Conservation (phyloP, 495 filamentous ascomycete species). For the Penicillium chermesinum region DNA sequence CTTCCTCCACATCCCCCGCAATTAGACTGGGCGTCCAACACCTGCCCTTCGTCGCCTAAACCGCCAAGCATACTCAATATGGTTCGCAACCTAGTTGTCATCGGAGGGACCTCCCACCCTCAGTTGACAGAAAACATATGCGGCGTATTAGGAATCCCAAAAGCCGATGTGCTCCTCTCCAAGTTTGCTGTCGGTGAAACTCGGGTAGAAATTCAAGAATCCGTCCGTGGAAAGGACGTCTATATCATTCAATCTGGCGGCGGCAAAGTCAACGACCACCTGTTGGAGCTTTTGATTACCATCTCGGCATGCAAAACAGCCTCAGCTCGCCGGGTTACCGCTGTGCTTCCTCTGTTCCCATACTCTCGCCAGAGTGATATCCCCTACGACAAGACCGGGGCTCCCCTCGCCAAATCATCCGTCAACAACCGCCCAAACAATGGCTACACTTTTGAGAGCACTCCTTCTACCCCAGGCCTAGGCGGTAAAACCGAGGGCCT, state of each 20-base stretch:
- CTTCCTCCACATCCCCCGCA: constrained; percentile 23
- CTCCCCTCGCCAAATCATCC: constrained; percentile 71
- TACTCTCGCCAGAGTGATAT: constrained; percentile 94
- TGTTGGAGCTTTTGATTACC: constrained; percentile 92
- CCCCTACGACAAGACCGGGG: constrained; percentile 90
- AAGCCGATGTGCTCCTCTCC: constrained; percentile 71
- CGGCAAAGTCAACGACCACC: constrained; percentile 89
- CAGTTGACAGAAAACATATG: constrained; percentile 80
- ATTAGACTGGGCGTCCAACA: constrained; percentile 6
- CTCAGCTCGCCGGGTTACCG: constrained; percentile 84
- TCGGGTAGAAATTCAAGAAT: constrained; percentile 90
- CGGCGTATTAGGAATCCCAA: constrained; percentile 77
- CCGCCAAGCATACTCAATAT: constrained; percentile 39
- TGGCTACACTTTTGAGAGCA: constrained; percentile 89
- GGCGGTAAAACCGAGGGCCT: constrained; percentile 56
- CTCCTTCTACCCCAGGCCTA: constrained; percentile 76
- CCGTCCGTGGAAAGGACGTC: constrained; percentile 94
- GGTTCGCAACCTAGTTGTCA: constrained; percentile 94
- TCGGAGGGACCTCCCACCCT: constrained; percentile 90
- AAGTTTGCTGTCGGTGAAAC: constrained; percentile 96
- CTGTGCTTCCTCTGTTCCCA: constrained; percentile 91
- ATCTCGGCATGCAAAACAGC: constrained; percentile 97
- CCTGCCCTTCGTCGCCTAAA: constrained; percentile 8
- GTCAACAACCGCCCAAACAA: constrained; percentile 43
- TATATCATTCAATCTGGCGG: constrained; percentile 91